Evolutionary conservation across 345 rosid species (phyloP).

Genomic region (Salix udensis): DNA sequence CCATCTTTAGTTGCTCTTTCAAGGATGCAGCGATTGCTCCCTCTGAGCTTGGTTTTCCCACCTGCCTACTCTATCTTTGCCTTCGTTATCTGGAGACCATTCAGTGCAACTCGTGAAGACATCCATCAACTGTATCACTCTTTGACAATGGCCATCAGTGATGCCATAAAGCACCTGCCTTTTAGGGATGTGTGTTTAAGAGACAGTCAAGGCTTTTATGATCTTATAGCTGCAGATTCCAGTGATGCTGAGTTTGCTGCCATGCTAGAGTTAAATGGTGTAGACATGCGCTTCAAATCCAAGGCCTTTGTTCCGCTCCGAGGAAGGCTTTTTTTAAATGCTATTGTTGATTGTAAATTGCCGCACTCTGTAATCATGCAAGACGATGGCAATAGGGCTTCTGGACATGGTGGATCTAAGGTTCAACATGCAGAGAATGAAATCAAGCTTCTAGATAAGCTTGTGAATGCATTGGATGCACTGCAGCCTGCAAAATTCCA

Average conservation of each 20-base stretch:
- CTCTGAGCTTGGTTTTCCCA: slow-evolving; percentile 80
- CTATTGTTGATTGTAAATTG: slow-evolving; percentile 74
- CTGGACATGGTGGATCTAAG: slow-evolving; percentile 54
- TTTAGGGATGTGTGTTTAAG: slow-evolving; percentile 92
- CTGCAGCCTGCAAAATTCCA: slow-evolving; percentile 96
- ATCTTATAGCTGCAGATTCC: slow-evolving; percentile 74
- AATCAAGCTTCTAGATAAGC: slow-evolving; percentile 72
- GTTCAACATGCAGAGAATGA: slow-evolving; percentile 47
- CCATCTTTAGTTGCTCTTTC: slow-evolving; percentile 79
- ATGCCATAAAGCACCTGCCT: slow-evolving; percentile 77
- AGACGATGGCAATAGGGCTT: slow-evolving; percentile 46
- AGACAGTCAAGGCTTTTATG: slow-evolving; percentile 74
- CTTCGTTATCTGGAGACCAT: slow-evolving; percentile 72
- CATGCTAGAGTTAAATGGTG: slow-evolving; percentile 59
- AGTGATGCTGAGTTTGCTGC: slow-evolving; percentile 86
- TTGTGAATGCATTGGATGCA: slow-evolving; percentile 69
- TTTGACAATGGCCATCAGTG: slow-evolving; percentile 64
- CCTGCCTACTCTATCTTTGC: slow-evolving; percentile 87
- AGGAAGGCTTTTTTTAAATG: slow-evolving; percentile 82
- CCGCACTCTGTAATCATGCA: slow-evolving; percentile 44
- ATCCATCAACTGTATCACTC: slow-evolving; percentile 70
- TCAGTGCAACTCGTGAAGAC: slow-evolving; percentile 72
- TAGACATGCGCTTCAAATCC: slow-evolving; percentile 65
- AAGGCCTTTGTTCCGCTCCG: slow-evolving; percentile 85
- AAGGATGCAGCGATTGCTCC: slow-evolving; percentile 91